phyloP scores from a whole-genome alignment of 2,329 filamentous ascomycete genomes.

The Penicillium verrucosum region DNA sequence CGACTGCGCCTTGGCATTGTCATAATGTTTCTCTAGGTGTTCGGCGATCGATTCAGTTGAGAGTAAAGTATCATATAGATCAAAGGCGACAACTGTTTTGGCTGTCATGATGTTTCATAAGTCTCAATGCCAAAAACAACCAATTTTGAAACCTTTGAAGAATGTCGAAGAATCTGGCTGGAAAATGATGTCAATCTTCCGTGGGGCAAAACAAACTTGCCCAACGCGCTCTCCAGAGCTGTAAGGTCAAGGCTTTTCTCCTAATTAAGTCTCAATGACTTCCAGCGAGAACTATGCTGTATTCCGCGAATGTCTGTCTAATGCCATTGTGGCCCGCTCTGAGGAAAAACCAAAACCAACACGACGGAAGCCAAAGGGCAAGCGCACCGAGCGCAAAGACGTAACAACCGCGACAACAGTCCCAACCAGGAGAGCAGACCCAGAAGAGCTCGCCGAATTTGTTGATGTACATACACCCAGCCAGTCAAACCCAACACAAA shows the following conservation, averaged over 20 bases:
- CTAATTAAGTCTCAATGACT: constrained; percentile 19
- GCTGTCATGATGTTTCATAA: constrained; percentile 13
- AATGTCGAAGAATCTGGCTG: constrained; percentile 1
- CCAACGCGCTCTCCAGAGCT: neutral
- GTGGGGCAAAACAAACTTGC: constrained; percentile 3
- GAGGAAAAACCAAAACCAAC: constrained; percentile 45
- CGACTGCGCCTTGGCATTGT: constrained; percentile 53
- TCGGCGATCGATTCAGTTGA: constrained; percentile 66
- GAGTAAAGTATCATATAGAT: constrained; percentile 71
- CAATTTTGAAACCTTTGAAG: neutral
- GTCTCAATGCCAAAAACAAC: neutral
- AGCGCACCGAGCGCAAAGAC: constrained; percentile 16
- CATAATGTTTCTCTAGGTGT: constrained; percentile 57
- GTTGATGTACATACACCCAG: constrained; percentile 54
- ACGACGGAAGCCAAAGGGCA: constrained; percentile 21
- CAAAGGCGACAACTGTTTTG: constrained; percentile 62
- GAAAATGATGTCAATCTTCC: constrained; percentile 19
- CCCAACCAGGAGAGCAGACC: constrained; percentile 39
- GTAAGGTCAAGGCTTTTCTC: neutral
- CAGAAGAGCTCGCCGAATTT: constrained; percentile 74
- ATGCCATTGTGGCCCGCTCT: constrained; percentile 63
- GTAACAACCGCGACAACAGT: constrained; percentile 6
- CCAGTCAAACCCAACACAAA: neutral
- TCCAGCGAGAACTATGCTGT: constrained; percentile 57
- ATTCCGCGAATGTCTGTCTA: constrained; percentile 72